Evolutionary conservation across 208 protist species (phyloP), one percentile per base, ranked within the genome.

Genomic region (Trichomonas tenax): DNA sequence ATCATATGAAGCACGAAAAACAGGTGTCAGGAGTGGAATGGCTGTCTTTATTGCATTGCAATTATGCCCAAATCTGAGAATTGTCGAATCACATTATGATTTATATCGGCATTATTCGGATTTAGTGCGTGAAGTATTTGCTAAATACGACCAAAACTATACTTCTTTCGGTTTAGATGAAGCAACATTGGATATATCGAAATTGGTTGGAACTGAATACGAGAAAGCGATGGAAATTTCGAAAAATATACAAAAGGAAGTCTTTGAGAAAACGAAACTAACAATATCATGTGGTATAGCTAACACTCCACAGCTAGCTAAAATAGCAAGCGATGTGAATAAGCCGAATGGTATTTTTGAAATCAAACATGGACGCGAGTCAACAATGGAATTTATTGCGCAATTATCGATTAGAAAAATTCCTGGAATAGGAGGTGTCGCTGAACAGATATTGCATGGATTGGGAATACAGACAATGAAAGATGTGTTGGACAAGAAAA

Each of bases 311-410:
- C 44, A 81, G 38, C 46, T 95, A 6, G 89, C 89, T 3, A 95
- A 95, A 72, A 95, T 95, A 45, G 44, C 46, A 38, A 45, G n/a
- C 15, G 89, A 95, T 72, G 46, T 81, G 23, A 95, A 95, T 31
- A 95, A 95, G 45, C 89, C 89, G 21, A 95, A 95, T 95, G 89
- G 89, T 11, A 36, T 81, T 51, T 95, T 51, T 26, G 46, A 95
- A 41, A 26, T 95, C 9, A 26, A 10, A 31, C 26, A 36, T 38
- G 89, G 72, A 10, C 0, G 1, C 40, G 49, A 72, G 14, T n/a
- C 6, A 17, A 40, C 38, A 0, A 0, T 45, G 4, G 38, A 95
- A 9, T 95, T 95, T 95, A 72, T 95, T 38, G 6, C 26, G 31
- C 36, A n/a, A 36, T 63, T 95, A 14, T 45, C 89, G 23, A 41